These are phyloP conservation scores for Tolypocladium nubicola DNA, from an alignment of 2,329 filamentous ascomycete species.

Conservation along the genomic window DNA sequence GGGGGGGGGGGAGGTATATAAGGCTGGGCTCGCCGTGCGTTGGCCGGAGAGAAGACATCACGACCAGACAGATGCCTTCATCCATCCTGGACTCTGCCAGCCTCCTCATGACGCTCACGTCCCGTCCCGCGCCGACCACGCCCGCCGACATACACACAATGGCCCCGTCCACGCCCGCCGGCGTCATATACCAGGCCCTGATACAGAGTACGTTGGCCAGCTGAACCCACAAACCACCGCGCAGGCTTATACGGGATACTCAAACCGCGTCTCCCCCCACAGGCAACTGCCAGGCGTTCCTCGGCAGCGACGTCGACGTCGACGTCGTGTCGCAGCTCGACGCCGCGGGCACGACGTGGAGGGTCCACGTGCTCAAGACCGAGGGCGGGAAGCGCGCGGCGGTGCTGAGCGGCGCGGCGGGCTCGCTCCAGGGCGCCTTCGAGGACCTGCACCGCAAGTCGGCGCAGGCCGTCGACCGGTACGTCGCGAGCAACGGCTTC, in stretches of 20 bases:
- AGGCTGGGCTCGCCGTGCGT: neutral
- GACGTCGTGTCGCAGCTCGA: slow-evolving; percentile 13
- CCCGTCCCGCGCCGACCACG: neutral
- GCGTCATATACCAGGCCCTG: slow-evolving; percentile 4
- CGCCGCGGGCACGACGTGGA: slow-evolving; percentile 11
- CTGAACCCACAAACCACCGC: too few relatives aligned
- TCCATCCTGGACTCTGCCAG: neutral
- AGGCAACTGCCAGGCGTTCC: slow-evolving; percentile 17
- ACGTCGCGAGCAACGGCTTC: slow-evolving; percentile 22
- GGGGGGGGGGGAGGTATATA: neutral
- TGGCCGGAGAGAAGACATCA: too few relatives aligned
- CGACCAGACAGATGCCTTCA: neutral
- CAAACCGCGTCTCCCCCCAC: neutral
- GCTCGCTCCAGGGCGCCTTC: slow-evolving; percentile 20
- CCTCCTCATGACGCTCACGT: neutral
- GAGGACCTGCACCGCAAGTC: slow-evolving; percentile 25
- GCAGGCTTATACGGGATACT: neutral
- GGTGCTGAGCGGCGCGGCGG: slow-evolving; percentile 17
- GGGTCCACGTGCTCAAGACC: slow-evolving; percentile 13
- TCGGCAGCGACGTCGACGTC: slow-evolving; percentile 12
- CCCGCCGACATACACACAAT: neutral
- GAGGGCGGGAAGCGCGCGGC: slow-evolving; percentile 14
- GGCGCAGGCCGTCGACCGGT: slow-evolving; percentile 23
- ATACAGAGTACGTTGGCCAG: slow-evolving; percentile 2
- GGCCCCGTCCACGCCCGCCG: neutral